Base-by-base conservation (phyloP, 805 yeast species). In the Cyberlindnera americana region DNA sequence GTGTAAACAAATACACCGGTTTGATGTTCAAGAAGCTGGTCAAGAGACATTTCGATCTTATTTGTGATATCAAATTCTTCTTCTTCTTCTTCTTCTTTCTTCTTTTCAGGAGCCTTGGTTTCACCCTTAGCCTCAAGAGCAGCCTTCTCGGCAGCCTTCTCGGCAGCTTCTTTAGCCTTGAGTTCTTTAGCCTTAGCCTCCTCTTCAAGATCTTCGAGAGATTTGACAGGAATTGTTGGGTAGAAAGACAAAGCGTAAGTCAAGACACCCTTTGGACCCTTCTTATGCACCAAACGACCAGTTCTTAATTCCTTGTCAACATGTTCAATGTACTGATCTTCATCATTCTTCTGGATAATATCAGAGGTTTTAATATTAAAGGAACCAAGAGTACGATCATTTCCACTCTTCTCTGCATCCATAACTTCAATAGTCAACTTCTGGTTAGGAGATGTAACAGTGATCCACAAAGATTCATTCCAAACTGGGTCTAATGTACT, bases 351-450 rank as follows among this genome's bases (percentile, higher is more conserved):
- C 46, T 75, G 73, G 57, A 91, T 78, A 51, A 87, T 65, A 19
- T 81, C 86, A 39, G 71, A 69, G 46, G 86, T 67, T 52, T 78
- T 76, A 16, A 93, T 64, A 53, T 81, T 82, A 65, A 86, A 82
- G 3, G 82, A 73, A 38, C 99, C 99, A 35, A 93, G 73, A 5
- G 95, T 77, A 54, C 96, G 78, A 62, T 93, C 99, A 30, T 78
- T 76, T n/a, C 83, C 76, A 38, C 66, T 73, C 43, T 73, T 74
- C 64, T 90, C 91, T 24, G 83, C 84, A 64, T 93, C 98, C 96
- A 93, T 85, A 6, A 81, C 95, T 59, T 93, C 98, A 40, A 93
- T 60, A 2, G 90, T 80, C 47, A 93, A 63, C 54, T 74, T 81
- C 62, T 90, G 97, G 57, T 83, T 82, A 18, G 88, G 78, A 32